Evolutionary conservation across 345 rosid species (phyloP).

Genomic region (Eucalyptus pauciflora): DNA sequence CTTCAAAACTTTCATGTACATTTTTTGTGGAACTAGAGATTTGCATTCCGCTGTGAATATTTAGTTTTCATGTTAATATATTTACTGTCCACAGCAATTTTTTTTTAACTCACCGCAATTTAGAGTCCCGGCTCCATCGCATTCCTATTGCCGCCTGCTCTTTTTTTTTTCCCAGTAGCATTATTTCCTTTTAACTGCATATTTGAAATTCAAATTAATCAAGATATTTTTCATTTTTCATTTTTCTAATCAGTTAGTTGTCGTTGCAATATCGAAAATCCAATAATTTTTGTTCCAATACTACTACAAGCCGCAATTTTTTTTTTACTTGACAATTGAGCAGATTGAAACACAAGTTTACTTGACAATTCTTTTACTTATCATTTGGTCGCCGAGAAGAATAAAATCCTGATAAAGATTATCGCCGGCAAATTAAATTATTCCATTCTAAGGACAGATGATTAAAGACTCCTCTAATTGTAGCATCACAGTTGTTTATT

Average conservation of each 20-base stretch:
- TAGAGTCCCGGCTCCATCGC: background rate
- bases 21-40: background rate
- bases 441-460: no score
- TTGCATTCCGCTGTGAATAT: background rate
- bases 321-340: no score
- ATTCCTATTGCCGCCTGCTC: background rate
- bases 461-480: no score
- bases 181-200: no score
- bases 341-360: no score
- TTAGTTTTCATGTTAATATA: background rate
- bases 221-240: background rate
- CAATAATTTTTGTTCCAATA: background rate
- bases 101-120: background rate
- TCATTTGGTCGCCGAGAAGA: no score
- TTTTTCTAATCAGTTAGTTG: no score
- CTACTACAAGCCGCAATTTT: background rate
- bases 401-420: no score
- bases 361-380: no score
- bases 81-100: background rate
- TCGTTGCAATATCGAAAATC: background rate
- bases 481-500: no score
- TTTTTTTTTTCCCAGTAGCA: no score
- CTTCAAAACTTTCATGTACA: background rate
- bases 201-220: background rate
- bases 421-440: no score